phyloP scores from a whole-genome alignment of 352 stramenopile species.

The Phytophthora lateralis region DNA sequence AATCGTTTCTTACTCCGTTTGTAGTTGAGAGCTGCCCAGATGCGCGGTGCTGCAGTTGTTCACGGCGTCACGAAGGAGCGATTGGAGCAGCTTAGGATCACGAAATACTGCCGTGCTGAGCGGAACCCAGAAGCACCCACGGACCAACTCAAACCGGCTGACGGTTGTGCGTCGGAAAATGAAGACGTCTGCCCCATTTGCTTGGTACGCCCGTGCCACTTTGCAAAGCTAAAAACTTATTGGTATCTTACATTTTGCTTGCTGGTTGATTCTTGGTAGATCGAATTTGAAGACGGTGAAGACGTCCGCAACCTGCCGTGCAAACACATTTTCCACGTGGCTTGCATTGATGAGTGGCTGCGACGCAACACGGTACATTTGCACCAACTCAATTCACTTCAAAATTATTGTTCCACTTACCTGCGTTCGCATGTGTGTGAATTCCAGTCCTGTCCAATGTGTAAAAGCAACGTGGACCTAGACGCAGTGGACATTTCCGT shows the following conservation, averaged over 20 bases:
- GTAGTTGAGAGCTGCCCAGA: constrained; percentile 60
- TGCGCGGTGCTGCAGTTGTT: constrained; percentile 43
- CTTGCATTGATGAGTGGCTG: constrained; percentile 91
- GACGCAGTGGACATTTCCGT: constrained; percentile 53
- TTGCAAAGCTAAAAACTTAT: background rate
- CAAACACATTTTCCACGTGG: constrained; percentile 89
- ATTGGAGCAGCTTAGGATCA: constrained; percentile 64
- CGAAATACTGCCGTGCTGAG: constrained; percentile 61
- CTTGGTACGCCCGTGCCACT: constrained; percentile 45
- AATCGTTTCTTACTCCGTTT: background rate
- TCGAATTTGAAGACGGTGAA: constrained; percentile 79
- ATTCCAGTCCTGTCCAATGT: constrained; percentile 80
- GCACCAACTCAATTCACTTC: background rate
- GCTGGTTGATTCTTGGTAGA: constrained; percentile 27
- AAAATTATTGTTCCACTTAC: background rate
- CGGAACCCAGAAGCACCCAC: constrained; percentile 27
- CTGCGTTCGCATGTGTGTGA: background rate
- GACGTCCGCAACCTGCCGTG: constrained; percentile 82
- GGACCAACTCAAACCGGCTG: constrained; percentile 3
- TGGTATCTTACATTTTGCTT: constrained; percentile 13
- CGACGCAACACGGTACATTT: constrained; percentile 80
- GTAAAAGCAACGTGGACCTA: constrained; percentile 78
- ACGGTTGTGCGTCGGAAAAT: constrained; percentile 24
- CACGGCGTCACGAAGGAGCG: constrained; percentile 65
- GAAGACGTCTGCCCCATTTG: constrained; percentile 80